A percentile compares a stretch with the other conserved stretches of the same genome.
phyloP scores from a whole-genome alignment of 2,329 filamentous ascomycete species.

The Claviceps maximensis region DNA sequence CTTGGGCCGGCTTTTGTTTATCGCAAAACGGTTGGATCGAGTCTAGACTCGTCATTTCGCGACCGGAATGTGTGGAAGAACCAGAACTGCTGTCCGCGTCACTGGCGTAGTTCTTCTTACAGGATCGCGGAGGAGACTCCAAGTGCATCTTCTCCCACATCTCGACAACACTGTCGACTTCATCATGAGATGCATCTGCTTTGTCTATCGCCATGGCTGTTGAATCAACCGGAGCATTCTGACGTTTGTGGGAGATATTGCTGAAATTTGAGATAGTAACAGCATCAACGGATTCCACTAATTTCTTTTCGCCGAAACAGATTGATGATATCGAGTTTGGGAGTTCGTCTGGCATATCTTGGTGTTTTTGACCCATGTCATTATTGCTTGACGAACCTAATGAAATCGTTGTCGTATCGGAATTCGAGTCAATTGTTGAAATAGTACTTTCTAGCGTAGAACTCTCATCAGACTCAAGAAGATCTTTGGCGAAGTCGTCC shows the following conservation, averaged over 20 bases:
- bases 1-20: neutral
- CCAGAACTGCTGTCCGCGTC: neutral
- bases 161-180: neutral
- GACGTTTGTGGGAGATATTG: neutral
- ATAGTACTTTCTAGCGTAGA: neutral
- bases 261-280: neutral
- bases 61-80: neutral
- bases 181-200: neutral
- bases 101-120: neutral
- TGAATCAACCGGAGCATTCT: neutral
- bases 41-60: neutral
- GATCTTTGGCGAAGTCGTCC: neutral
- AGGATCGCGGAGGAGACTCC: neutral
- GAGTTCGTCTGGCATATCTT: neutral
- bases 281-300: neutral
- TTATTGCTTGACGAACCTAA: neutral
- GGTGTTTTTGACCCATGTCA: neutral
- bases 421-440: neutral
- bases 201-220: neutral
- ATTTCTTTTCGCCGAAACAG: neutral
- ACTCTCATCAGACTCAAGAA: neutral
- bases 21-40: neutral
- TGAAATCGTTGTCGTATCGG: neutral
- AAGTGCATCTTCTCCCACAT: slow-evolving; percentile 1
- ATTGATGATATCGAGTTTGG: neutral